Base-by-base conservation (phyloP, 1,284 basidiomycete species). In the Cryptococcus maquisensis region DNA sequence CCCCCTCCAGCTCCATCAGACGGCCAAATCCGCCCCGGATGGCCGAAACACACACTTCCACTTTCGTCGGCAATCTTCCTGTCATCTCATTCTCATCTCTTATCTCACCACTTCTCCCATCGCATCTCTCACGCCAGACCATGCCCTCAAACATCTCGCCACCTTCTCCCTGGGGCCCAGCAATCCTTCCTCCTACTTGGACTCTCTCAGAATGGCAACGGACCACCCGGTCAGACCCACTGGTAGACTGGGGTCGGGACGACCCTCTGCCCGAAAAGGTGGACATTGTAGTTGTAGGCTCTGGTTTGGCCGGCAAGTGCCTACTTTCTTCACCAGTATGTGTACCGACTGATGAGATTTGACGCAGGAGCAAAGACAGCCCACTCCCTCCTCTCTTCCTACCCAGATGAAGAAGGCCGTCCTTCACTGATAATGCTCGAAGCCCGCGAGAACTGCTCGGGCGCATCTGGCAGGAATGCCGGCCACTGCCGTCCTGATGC, bases 401-500 rank as follows among this genome's bases (percentile, higher is more conserved):
- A 23, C 24, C 47, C 32, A 32, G 28, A 6, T 13, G 18, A 24
- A 48, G 26, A 51, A 16, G 13, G 24, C 16, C 56, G 57, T 23
- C 66, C 69, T 0, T 49, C 38, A 9, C 57, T 75, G 21, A 61
- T 71, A 20, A 51, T 71, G 3, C 62, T 76, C 37, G 74, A 76
- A 53, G 74, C 74, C 4, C 51, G 74, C n/a, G 67, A 72, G 47
- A 60, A 65, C 9, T 71, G 66, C 28, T 71, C 68, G 0, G 74
- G 74, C n/a, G 74, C 74, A 3, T 64, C 62, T 6, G 74, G 74
- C 2, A 55, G 71, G 1, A 73, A 75, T 55, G 73, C 73, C 2
- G 73, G 73, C 1, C 71, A 75, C 52, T 73, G 71, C 48, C 64
- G 71, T n/a, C 70, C 69, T 20, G 63, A 59, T 54, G 57, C 51